These are phyloP conservation scores for Avena insularis DNA, from an alignment of 176 grass and related monocot genomes.

Conservation along the genomic window DNA sequence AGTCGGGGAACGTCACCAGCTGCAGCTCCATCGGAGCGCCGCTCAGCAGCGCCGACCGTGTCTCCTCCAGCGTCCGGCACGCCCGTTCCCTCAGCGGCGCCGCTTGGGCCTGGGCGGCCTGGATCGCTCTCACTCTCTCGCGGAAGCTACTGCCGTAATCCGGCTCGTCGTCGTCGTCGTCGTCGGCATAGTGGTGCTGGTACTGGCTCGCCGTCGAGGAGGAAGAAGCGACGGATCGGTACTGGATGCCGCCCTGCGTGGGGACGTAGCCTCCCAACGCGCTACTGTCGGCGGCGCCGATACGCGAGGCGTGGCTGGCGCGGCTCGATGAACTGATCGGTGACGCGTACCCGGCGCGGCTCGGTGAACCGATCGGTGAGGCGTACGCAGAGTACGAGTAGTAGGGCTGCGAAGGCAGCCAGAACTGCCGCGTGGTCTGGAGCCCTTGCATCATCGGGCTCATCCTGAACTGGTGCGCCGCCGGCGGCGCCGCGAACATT, in stretches of 20 bases:
- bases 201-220: neutral
- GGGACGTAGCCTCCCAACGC: neutral
- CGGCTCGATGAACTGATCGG: neutral
- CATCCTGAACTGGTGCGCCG: neutral
- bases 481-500: neutral
- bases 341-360: neutral
- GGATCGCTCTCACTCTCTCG: neutral
- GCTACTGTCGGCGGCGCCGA: neutral
- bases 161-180: neutral
- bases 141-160: neutral
- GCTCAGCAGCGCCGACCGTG: constrained; percentile 1
- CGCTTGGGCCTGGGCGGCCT: neutral
- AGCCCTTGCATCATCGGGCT: neutral
- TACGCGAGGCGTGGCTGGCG: neutral
- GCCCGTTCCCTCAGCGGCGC: neutral
- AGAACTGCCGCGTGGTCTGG: constrained; percentile 4
- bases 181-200: neutral
- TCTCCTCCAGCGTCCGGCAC: neutral
- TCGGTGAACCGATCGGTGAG: neutral
- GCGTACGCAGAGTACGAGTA: neutral
- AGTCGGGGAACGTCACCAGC: neutral
- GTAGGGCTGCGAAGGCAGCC: neutral
- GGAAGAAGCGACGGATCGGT: neutral
- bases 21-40: neutral
- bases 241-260: neutral